Conservation (phyloP, 306 rosid species). For the Quercus wislizeni region DNA sequence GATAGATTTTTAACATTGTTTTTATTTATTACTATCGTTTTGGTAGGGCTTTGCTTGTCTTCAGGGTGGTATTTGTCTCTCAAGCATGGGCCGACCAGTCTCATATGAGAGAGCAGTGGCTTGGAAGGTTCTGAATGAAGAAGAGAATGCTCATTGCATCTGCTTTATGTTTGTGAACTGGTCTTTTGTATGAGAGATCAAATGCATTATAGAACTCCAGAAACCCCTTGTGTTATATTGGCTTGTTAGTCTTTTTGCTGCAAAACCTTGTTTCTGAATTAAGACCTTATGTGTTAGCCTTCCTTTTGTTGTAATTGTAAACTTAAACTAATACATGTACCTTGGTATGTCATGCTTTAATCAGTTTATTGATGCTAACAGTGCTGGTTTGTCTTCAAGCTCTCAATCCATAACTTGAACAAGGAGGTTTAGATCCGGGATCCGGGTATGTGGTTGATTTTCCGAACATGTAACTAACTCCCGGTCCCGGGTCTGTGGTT, state of each 20-base stretch:
- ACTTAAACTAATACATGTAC: background rate
- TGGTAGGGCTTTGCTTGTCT: conserved; percentile 90
- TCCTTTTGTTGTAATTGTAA: background rate
- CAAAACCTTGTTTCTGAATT: background rate
- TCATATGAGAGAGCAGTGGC: conserved; percentile 94
- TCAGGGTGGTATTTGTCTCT: conserved; percentile 94
- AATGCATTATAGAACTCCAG: background rate
- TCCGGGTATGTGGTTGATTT: background rate
- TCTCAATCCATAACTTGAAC: background rate
- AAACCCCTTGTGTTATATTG: background rate
- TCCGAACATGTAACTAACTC: no score
- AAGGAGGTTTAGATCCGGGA: background rate
- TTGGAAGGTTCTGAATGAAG: conserved; percentile 99
- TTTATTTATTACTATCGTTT: background rate
- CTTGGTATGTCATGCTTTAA: background rate
- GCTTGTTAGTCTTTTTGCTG: background rate
- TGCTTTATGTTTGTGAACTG: conserved; percentile 96
- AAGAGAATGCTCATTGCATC: conserved; percentile 93
- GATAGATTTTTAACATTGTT: background rate
- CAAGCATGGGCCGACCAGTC: conserved; percentile 99
- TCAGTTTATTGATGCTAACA: background rate
- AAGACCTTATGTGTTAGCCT: background rate
- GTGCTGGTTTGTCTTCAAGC: background rate
- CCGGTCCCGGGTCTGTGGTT: no score
- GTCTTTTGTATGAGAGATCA: conserved; percentile 75